Evolutionary conservation across 2,329 filamentous ascomycete species (phyloP), one percentile per base, ranked within the genome.

Genomic region (Polytolypa hystricis): DNA sequence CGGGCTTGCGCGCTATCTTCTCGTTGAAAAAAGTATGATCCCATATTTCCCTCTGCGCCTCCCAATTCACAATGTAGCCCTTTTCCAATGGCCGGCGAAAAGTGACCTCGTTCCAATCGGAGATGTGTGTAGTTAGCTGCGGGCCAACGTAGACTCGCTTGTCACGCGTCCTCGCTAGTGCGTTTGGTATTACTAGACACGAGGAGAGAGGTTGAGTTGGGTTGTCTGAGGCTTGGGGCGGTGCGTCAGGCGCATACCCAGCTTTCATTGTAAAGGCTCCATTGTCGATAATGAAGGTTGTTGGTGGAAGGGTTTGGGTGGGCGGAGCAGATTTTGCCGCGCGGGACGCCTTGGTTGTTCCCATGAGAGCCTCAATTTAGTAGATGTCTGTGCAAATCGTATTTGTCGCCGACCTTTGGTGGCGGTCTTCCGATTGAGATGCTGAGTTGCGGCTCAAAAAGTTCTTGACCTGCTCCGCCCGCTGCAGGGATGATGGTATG

Each of bases 41-140:
- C 91, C 91, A 98, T 35, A 98, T 84, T 53, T 91, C 87, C 60
- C 84, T 89, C 64, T 98, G 77, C 0, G 82, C 80, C 60, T 98
- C 91, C 91, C 91, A 98, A 54, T 89, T 95, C 42, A 96, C 87
- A 33, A 96, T 70, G 54, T 84, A 96, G 5, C 91, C 91, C 60
- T 87, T 93, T 60, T 98, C 91, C 1, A 96, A 83, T 0, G 91
- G 91, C 0, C 89, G 71, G 1, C 89, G 75, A 52, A 95, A 94
- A 6, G 76, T 73, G 14, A 93, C 76, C 57, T 95, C 89, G 46
- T 86, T 85, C 65, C 85, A 94, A 54, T 98, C 89, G 45, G 73
- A 79, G 58, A 89, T 93, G 40, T 76, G 71, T 6, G 79, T 74
- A 28, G 49, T 49, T 2, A 95, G 66, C 47, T 93, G 81, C 1